Conservation (phyloP, 2,329 filamentous ascomycete genomes). For the Epichloe scottii region DNA sequence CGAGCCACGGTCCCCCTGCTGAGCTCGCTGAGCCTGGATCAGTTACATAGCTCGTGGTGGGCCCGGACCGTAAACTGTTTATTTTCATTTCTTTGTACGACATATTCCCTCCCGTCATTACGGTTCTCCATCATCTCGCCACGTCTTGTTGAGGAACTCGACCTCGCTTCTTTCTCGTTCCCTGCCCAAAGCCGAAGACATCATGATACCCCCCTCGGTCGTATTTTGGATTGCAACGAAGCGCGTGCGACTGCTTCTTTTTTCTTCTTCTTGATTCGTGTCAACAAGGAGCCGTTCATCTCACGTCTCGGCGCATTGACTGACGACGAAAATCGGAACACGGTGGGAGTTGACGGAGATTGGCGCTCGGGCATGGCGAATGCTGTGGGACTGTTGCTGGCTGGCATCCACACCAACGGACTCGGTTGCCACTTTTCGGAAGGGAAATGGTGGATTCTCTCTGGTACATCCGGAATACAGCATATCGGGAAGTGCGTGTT, state of each 20-base stretch:
- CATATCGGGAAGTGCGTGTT: too few species aligned
- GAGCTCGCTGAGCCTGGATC: too few species aligned
- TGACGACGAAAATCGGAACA: too few species aligned
- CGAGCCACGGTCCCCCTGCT: neutral
- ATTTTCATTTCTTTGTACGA: neutral
- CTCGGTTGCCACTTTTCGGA: too few species aligned
- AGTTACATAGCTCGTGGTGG: too few species aligned
- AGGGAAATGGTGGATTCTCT: too few species aligned
- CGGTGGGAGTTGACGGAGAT: too few species aligned
- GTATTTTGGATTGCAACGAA: neutral
- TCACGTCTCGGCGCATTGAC: neutral
- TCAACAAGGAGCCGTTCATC: neutral
- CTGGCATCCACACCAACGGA: too few species aligned
- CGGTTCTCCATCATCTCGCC: neutral
- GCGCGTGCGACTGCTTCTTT: neutral
- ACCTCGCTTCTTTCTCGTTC: neutral
- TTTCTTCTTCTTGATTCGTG: too few species aligned
- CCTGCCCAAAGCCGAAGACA: neutral
- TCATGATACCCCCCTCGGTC: neutral
- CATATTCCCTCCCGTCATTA: neutral
- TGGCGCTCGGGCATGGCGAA: too few species aligned
- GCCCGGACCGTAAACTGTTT: neutral
- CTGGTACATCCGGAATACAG: too few species aligned
- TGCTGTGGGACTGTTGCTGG: too few species aligned
- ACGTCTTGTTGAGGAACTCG: neutral